phyloP scores from a whole-genome alignment of 306 rosid genomes.

The Sechiopsis laciniata region DNA sequence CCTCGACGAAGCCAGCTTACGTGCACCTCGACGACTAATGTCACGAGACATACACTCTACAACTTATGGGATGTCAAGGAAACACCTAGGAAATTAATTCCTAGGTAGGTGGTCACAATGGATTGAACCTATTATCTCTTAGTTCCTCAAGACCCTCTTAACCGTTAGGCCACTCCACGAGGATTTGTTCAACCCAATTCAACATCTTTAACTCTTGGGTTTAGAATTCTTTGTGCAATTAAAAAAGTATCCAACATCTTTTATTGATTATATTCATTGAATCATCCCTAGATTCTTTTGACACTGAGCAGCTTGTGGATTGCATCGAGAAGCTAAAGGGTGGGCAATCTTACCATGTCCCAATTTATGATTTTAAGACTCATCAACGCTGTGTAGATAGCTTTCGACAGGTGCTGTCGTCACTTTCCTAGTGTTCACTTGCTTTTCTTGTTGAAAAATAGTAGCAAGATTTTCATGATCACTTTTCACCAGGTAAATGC shows the following conservation, averaged over 20 bases:
- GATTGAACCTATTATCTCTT: no score
- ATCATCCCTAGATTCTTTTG: conserved; percentile 65
- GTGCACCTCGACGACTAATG: no score
- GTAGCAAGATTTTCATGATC: background rate
- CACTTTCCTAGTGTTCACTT: conserved; percentile 3
- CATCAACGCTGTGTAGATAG: conserved; percentile 77
- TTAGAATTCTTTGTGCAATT: background rate
- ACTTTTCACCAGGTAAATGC: conserved; percentile 66
- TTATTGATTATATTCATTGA: background rate
- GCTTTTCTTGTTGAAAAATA: background rate
- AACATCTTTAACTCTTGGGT: background rate
- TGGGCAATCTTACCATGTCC: conserved; percentile 74
- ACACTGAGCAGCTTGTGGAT: conserved; percentile 83
- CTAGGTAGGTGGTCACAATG: no score
- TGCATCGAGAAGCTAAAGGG: conserved; percentile 55
- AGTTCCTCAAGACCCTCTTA: no score
- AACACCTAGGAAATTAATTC: no score
- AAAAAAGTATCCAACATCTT: background rate
- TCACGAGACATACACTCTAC: no score
- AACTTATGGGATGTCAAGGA: no score
- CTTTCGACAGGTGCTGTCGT: conserved; percentile 66
- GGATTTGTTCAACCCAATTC: background rate
- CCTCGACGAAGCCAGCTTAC: no score
- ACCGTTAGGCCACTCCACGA: no score
- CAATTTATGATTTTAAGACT: conserved; percentile 83